Percentiles rank a stretch among this genome's conserved stretches.
These are phyloP conservation scores for Xylaria sp. DNA, from an alignment of 2,329 filamentous ascomycete genomes.

Conservation along the genomic window DNA sequence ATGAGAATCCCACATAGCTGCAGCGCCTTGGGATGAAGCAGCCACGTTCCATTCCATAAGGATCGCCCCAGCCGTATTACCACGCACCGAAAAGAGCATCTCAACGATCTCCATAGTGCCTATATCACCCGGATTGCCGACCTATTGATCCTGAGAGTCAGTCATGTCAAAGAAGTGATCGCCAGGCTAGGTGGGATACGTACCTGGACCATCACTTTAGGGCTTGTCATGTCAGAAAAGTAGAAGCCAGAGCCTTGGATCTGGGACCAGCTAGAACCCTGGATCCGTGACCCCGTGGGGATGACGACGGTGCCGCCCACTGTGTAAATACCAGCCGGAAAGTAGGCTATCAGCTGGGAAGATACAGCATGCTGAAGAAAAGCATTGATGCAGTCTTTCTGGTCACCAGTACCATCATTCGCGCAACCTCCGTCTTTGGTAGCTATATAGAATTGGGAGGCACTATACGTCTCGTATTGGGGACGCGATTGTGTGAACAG, in stretches of 20 bases:
- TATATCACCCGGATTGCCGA: slow-evolving; percentile 69
- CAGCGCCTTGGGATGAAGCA: slow-evolving; percentile 8
- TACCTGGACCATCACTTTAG: slow-evolving; percentile 73
- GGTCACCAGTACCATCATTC: slow-evolving; percentile 51
- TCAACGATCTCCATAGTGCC: slow-evolving; percentile 75
- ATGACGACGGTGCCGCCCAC: slow-evolving; percentile 54
- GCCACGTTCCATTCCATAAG: slow-evolving; percentile 75
- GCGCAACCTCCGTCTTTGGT: not conserved
- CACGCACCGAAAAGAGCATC: slow-evolving; percentile 73
- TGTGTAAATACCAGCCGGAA: slow-evolving; percentile 47
- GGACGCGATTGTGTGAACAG: slow-evolving; percentile 47
- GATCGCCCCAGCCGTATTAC: slow-evolving; percentile 73
- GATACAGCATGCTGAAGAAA: slow-evolving; percentile 33
- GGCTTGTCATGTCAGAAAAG: slow-evolving; percentile 70
- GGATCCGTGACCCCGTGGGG: slow-evolving; percentile 71
- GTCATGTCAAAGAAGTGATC: no score
- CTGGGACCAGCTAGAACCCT: slow-evolving; percentile 76
- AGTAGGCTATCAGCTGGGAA: slow-evolving; percentile 33
- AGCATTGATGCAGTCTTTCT: slow-evolving; percentile 42
- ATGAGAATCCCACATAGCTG: slow-evolving; percentile 60
- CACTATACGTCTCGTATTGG: slow-evolving; percentile 49
- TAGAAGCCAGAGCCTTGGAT: slow-evolving; percentile 69
- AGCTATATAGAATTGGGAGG: not conserved
- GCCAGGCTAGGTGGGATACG: no score
- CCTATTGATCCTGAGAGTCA: no score